Percentiles rank a stretch among this genome's conserved stretches.
phyloP scores from a whole-genome alignment of 768 basidiomycete species.

The Amanita brunnescens region DNA sequence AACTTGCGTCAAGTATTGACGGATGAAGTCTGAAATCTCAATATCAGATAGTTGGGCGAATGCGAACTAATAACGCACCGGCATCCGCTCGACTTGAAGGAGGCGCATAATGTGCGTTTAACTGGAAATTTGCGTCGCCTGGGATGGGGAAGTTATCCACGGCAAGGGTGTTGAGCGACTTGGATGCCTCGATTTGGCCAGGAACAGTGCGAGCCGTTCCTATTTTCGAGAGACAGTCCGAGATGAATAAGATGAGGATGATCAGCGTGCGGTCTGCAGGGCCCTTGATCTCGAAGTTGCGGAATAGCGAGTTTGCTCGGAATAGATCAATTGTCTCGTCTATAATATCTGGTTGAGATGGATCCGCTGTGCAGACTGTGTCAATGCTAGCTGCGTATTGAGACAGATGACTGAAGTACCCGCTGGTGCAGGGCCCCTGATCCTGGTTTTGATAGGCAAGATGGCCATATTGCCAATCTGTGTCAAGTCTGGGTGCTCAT shows the following conservation, averaged over 20 bases:
- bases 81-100: slow-evolving; percentile 71
- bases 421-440: slow-evolving; percentile 86
- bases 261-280: slow-evolving; percentile 94
- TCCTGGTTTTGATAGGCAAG: slow-evolving; percentile 84
- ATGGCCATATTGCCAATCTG: slow-evolving; percentile 87
- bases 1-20: slow-evolving; percentile 86
- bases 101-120: slow-evolving; percentile 86
- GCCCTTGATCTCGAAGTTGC: slow-evolving; percentile 99
- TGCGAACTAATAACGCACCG: slow-evolving; percentile 37
- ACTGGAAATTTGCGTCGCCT: slow-evolving; percentile 89
- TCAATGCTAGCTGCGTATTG: slow-evolving; percentile 8
- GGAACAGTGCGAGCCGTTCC: slow-evolving; percentile 61
- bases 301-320: slow-evolving; percentile 97
- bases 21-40: slow-evolving; percentile 60
- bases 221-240: slow-evolving; percentile 92
- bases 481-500: slow-evolving; percentile 73
- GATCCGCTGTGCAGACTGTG: slow-evolving; percentile 50
- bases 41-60: slow-evolving; percentile 5
- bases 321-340: slow-evolving; percentile 96
- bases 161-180: slow-evolving; percentile 82
- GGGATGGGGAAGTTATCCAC: slow-evolving; percentile 93
- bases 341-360: slow-evolving; percentile 76
- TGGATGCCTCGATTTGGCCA: slow-evolving; percentile 77
- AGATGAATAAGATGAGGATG: slow-evolving; percentile 94
- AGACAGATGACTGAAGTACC: slow-evolving; percentile 33